These are phyloP conservation scores for Verticillium longisporum DNA, from an alignment of 2,329 filamentous ascomycete genomes.

Conservation along the genomic window DNA sequence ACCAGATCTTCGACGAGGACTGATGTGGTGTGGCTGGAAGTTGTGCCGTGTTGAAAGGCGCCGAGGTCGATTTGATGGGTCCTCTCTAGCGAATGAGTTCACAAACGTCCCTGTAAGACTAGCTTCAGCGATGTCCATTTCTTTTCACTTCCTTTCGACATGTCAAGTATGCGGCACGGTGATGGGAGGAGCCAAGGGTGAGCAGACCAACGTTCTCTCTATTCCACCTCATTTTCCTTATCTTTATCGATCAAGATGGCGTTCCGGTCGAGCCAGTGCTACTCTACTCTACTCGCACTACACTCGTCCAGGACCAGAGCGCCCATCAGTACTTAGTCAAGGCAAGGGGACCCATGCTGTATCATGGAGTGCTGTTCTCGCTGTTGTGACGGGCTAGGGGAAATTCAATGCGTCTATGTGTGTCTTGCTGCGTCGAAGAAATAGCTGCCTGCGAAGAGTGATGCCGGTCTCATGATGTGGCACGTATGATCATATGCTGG, in stretches of 20 bases:
- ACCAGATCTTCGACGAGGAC: constrained; percentile 96
- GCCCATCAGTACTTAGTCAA: background rate
- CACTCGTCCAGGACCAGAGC: background rate
- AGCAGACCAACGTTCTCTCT: background rate
- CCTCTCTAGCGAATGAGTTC: too few relatives aligned
- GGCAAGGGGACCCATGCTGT: too few relatives aligned
- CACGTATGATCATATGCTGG: too few relatives aligned
- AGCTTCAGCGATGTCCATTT: background rate
- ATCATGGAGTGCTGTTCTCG: too few relatives aligned
- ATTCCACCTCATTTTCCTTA: background rate
- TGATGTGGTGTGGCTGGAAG: background rate
- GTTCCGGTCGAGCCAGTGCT: background rate
- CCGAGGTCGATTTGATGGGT: too few relatives aligned
- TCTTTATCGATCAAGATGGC: background rate
- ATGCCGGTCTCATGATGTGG: too few relatives aligned
- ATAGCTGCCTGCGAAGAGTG: too few relatives aligned
- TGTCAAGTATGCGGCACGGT: background rate
- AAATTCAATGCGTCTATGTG: too few relatives aligned
- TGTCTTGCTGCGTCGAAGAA: too few relatives aligned
- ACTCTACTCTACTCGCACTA: background rate
- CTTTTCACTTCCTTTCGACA: background rate
- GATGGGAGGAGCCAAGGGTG: background rate
- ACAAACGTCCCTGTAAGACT: background rate
- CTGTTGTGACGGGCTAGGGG: too few relatives aligned
- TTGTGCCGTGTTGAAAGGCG: too few relatives aligned